Percentiles rank a stretch among this genome's conserved stretches.
Conservation (phyloP, 2,329 filamentous ascomycete species). For the Fonsecaea erecta region DNA sequence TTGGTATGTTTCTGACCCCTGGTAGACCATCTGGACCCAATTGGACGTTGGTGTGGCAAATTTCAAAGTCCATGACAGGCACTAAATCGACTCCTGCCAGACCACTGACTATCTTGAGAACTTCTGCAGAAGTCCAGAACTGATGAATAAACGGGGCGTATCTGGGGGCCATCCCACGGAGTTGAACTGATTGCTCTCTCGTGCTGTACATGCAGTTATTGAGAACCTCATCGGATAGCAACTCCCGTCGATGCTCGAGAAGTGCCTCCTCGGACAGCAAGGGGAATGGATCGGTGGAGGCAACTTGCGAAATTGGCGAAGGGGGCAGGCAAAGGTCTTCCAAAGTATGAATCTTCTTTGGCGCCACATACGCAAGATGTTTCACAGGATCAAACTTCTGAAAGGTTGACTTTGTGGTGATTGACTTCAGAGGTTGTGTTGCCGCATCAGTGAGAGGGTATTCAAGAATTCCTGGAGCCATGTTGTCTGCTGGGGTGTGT, state of each 20-base stretch:
- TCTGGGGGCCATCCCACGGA: slow-evolving; percentile 59
- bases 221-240: slow-evolving; percentile 60
- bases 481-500: not conserved
- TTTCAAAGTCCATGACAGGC: slow-evolving; percentile 61
- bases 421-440: not conserved
- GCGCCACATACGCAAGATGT: slow-evolving; percentile 19
- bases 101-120: slow-evolving; percentile 59
- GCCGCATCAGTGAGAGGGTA: not conserved
- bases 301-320: slow-evolving; percentile 40
- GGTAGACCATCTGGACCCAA: slow-evolving; percentile 39
- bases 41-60: slow-evolving; percentile 62
- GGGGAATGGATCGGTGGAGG: slow-evolving; percentile 65
- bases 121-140: slow-evolving; percentile 60
- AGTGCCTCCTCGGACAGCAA: slow-evolving; percentile 66
- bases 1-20: slow-evolving; percentile 17
- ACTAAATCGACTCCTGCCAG: slow-evolving; percentile 63
- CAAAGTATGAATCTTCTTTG: slow-evolving; percentile 18
- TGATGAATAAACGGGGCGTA: slow-evolving; percentile 66
- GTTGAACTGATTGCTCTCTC: slow-evolving; percentile 56
- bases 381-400: slow-evolving; percentile 17
- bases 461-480: slow-evolving; percentile 11
- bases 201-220: slow-evolving; percentile 60
- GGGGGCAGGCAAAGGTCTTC: slow-evolving; percentile 31
- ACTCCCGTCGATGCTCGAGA: slow-evolving; percentile 62
- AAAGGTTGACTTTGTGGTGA: not conserved